phyloP scores from a whole-genome alignment of 352 stramenopile species.

The Hyaloperonospora arabidopsidis region DNA sequence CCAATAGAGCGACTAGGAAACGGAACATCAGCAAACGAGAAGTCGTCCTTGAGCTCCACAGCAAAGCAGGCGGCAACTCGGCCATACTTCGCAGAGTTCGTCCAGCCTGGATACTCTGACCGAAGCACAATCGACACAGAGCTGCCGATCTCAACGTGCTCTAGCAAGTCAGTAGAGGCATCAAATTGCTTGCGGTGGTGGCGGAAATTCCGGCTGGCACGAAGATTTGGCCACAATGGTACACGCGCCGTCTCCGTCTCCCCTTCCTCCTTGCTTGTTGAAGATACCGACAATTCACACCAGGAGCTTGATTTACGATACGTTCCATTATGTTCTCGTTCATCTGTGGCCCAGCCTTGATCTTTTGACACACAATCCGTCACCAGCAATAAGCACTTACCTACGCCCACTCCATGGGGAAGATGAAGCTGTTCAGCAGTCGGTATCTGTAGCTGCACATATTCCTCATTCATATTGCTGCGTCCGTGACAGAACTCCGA shows the following conservation, averaged over 20 bases:
- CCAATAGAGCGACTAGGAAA: conserved; percentile 27
- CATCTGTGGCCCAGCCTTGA: conserved; percentile 56
- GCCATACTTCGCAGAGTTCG: conserved; percentile 52
- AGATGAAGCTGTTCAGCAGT: conserved; percentile 26
- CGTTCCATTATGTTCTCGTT: conserved; percentile 41
- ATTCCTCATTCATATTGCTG: conserved; percentile 51
- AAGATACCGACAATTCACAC: conserved; percentile 46
- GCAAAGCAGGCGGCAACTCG: conserved; percentile 39
- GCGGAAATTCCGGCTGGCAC: conserved; percentile 33
- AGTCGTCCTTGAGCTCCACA: conserved; percentile 43
- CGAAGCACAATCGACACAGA: conserved; percentile 47
- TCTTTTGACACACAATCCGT: conserved; percentile 59
- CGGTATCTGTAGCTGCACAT: conserved; percentile 39
- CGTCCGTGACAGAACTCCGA: conserved; percentile 20
- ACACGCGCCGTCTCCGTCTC: conserved; percentile 21
- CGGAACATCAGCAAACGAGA: conserved; percentile 31
- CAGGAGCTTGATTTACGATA: conserved; percentile 58
- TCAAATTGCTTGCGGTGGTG: conserved; percentile 53
- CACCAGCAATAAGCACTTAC: conserved; percentile 35
- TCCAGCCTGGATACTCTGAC: conserved; percentile 55
- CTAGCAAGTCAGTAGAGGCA: conserved; percentile 26
- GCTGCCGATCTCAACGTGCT: conserved; percentile 34
- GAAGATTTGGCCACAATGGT: conserved; percentile 43
- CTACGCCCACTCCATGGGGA: conserved; percentile 34
- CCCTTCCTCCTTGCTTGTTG: conserved; percentile 14